Percentiles rank a stretch among this genome's conserved stretches.
Evolutionary conservation across 2,329 filamentous ascomycete genomes (phyloP).

Genomic region (Neofusicoccum ribis): DNA sequence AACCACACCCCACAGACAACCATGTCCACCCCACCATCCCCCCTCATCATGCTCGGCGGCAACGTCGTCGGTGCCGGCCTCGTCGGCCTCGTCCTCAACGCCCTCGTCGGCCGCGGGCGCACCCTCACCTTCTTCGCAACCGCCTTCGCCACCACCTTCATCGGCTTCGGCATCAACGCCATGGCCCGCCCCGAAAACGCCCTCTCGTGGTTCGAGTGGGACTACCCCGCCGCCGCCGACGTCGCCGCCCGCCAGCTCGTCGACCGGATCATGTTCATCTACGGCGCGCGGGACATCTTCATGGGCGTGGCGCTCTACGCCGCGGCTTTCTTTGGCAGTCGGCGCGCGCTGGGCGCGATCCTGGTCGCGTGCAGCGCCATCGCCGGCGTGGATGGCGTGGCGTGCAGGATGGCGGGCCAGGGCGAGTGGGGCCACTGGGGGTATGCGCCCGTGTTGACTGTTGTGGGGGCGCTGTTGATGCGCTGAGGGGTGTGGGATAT

Average conservation of each 20-base stretch:
- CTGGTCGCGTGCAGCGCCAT: constrained; percentile 44
- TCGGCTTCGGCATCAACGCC: too few relatives aligned
- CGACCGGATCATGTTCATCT: constrained; percentile 48
- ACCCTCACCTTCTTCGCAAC: too few relatives aligned
- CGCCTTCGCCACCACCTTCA: too few relatives aligned
- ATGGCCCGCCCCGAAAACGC: constrained; percentile 22
- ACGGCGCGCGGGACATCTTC: constrained; percentile 53
- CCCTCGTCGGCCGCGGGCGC: too few relatives aligned
- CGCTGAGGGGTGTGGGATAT: too few relatives aligned
- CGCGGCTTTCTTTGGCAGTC: constrained; percentile 40
- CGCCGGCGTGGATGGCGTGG: constrained; percentile 48
- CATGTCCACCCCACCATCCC: too few relatives aligned
- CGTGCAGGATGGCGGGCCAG: constrained; percentile 43
- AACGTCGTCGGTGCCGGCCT: too few relatives aligned
- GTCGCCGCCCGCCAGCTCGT: constrained; percentile 41
- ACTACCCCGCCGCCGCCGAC: constrained; percentile 34
- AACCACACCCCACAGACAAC: too few relatives aligned
- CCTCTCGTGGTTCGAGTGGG: constrained; percentile 37
- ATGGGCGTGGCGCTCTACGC: constrained; percentile 46
- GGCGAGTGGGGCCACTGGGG: constrained; percentile 54
- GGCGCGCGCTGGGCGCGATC: constrained; percentile 45
- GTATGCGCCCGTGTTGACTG: constrained; percentile 38
- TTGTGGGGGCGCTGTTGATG: constrained; percentile 34
- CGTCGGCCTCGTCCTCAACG: too few relatives aligned
- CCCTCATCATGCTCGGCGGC: too few relatives aligned